Conservation (phyloP, 2,329 filamentous ascomycete species). For the Fusarium caatingaense region DNA sequence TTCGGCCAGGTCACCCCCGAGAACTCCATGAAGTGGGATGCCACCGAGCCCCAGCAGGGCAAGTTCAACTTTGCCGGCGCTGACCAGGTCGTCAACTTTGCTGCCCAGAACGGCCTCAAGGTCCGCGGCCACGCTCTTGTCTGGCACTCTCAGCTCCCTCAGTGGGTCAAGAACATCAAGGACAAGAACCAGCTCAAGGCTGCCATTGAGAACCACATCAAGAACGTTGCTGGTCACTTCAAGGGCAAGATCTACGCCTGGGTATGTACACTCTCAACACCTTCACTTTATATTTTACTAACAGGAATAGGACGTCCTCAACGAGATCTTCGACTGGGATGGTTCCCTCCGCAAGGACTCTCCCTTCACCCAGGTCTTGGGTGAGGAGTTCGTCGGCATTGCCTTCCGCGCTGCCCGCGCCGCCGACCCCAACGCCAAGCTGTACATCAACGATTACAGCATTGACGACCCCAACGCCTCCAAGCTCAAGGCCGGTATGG, state of each 20-base stretch:
- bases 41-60: constrained; percentile 51
- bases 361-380: constrained; percentile 75
- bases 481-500: constrained; percentile 69
- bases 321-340: constrained; percentile 73
- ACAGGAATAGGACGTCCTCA: constrained; percentile 65
- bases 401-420: constrained; percentile 75
- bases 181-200: constrained; percentile 63
- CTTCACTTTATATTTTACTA: neutral
- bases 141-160: constrained; percentile 72
- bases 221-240: constrained; percentile 66
- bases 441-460: constrained; percentile 83
- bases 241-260: constrained; percentile 67
- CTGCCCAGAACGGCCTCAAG: constrained; percentile 61
- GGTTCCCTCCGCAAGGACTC: constrained; percentile 65
- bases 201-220: constrained; percentile 71
- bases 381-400: constrained; percentile 75
- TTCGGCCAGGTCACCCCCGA: constrained; percentile 75
- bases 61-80: constrained; percentile 67
- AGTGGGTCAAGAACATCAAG: constrained; percentile 68
- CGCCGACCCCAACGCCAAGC: constrained; percentile 74
- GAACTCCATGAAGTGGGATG: constrained; percentile 78
- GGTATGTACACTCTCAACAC: neutral
- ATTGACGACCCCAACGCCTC: constrained; percentile 68
- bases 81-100: constrained; percentile 71
- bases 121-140: constrained; percentile 74